These are phyloP conservation scores for bread wheat (Triticum aestivum) DNA, from an alignment of 176 grass and related monocot species.

Conservation along the genomic window IWGSC_CS_RefSeq_v2.1 NC_057801.1:799285456-799285955, in stretches of 20 bases:
- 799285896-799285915: neutral
- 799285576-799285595: conserved; percentile 91
- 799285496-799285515: neutral
- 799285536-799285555: conserved; percentile 70
- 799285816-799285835: conserved; percentile 1
- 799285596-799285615: conserved; percentile 88
- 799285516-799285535: neutral
- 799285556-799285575: conserved; percentile 95
- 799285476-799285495: conserved; percentile 9
- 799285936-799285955: conserved; percentile 17
- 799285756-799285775: conserved; percentile 75
- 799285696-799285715: conserved; percentile 71
- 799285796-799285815: neutral
- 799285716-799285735: conserved; percentile 96
- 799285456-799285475: conserved; percentile 1
- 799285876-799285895: neutral
- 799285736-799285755: conserved; percentile 56
- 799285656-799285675: conserved; percentile 25
- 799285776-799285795: conserved; percentile 29
- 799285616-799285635: conserved; percentile 40
- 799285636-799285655: conserved; percentile 32
- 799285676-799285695: conserved; percentile 44
- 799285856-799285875: neutral
- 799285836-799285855: neutral
- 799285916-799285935: neutral